A percentile compares a stretch with the other conserved stretches of the same genome.
phyloP scores from a whole-genome alignment of 176 grass and related monocot genomes.

The Pontederia crassipes region DNA sequence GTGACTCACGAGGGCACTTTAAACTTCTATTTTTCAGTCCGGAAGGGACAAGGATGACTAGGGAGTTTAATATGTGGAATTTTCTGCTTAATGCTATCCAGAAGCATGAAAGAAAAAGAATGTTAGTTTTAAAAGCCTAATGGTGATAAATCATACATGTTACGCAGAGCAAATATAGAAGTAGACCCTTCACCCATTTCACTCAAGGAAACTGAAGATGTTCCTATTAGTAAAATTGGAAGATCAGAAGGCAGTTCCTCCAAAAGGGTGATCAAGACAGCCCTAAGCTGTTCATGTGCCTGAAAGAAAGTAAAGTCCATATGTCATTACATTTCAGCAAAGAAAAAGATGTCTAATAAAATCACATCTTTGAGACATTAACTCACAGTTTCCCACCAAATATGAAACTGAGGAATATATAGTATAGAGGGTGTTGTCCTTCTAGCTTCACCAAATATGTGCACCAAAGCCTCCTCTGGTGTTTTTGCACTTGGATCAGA shows the following conservation, averaged over 20 bases:
- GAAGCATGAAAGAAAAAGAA: constrained; percentile 10
- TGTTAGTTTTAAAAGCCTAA: not conserved
- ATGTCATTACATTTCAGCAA: not conserved
- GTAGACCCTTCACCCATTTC: constrained; percentile 73
- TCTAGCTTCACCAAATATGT: constrained; percentile 99
- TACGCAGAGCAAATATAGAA: constrained; percentile 78
- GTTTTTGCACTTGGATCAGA: constrained; percentile 98
- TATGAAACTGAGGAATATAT: constrained; percentile 95
- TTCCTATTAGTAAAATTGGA: constrained; percentile 82
- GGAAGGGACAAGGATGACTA: no score
- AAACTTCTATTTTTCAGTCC: no score
- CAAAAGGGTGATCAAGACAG: constrained; percentile 79
- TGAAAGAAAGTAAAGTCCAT: constrained; percentile 29
- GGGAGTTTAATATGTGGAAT: not conserved
- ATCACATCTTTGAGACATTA: not conserved
- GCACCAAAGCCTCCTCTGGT: constrained; percentile 98
- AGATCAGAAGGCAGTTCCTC: constrained; percentile 89
- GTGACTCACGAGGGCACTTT: no score
- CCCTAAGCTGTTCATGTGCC: constrained; percentile 90
- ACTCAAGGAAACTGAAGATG: constrained; percentile 54
- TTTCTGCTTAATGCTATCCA: not conserved
- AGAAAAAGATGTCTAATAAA: not conserved
- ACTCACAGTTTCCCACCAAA: constrained; percentile 99
- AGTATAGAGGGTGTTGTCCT: constrained; percentile 93
- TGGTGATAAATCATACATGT: constrained; percentile 54